Evolutionary conservation across 805 yeast genomes (phyloP).

Genomic region (Wickerhamiella occidentalis): DNA sequence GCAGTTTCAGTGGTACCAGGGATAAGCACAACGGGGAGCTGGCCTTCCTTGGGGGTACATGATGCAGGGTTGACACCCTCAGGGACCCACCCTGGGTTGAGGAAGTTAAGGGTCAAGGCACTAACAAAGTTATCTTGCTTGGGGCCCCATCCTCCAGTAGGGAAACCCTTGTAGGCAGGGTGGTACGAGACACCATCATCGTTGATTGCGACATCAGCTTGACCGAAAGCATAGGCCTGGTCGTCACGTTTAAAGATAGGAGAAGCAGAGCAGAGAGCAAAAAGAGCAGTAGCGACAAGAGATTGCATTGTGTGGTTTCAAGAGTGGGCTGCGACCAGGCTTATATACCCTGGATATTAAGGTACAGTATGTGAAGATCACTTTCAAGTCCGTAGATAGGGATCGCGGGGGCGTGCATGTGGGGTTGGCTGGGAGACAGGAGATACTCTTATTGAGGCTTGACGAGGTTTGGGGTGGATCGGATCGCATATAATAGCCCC

Average conservation of each 20-base stretch:
- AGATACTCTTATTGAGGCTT: no score
- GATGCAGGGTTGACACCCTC: neutral
- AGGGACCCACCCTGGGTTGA: neutral
- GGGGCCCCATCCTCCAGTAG: neutral
- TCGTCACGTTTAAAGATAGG: neutral
- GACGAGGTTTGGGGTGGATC: no score
- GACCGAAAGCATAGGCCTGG: neutral
- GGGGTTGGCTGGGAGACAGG: neutral
- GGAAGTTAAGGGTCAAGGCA: neutral
- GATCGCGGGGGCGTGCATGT: no score
- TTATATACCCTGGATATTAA: no score
- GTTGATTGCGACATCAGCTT: neutral
- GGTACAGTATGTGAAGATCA: no score
- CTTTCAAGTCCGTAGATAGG: no score
- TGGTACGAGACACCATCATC: neutral
- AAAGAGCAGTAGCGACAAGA: neutral
- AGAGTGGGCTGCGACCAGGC: no score
- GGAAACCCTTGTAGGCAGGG: slow-evolving; percentile 2
- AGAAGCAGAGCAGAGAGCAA: neutral
- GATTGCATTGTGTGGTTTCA: no score
- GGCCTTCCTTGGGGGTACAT: slow-evolving; percentile 5
- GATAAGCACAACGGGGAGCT: neutral
- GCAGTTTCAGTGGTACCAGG: slow-evolving; percentile 8
- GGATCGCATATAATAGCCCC: no score
- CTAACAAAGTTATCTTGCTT: neutral